These are phyloP conservation scores for Hymenoscyphus linearis DNA, from an alignment of 2,329 filamentous ascomycete species.

Conservation along the genomic window DNA sequence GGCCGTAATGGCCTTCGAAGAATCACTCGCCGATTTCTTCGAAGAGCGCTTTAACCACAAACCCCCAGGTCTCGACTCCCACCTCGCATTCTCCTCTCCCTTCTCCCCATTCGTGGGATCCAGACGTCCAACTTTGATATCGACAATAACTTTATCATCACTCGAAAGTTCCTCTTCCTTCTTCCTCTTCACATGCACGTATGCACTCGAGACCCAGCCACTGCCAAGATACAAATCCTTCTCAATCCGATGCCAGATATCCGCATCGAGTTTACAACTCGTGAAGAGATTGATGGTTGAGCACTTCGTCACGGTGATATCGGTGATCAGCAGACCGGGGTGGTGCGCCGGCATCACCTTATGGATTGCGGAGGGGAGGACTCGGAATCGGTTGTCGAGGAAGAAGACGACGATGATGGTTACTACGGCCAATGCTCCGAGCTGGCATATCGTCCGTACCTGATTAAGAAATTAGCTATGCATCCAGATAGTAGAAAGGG, in stretches of 20 bases:
- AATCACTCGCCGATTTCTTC: constrained; percentile 45
- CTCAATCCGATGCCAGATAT: constrained; percentile 59
- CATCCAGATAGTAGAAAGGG: background rate
- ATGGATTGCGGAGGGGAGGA: constrained; percentile 64
- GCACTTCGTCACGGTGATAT: constrained; percentile 62
- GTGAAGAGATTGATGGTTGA: constrained; percentile 55
- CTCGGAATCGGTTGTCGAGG: constrained; percentile 63
- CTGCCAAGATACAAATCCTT: constrained; percentile 65
- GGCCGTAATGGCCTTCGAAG: constrained; percentile 50
- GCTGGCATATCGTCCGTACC: constrained; percentile 39
- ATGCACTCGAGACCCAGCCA: constrained; percentile 61
- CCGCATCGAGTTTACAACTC: constrained; percentile 54
- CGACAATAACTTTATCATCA: constrained; percentile 60
- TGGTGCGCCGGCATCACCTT: constrained; percentile 64
- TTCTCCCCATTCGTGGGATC: constrained; percentile 51
- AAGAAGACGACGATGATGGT: constrained; percentile 55
- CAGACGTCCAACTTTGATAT: constrained; percentile 57
- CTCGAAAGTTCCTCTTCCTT: constrained; percentile 59
- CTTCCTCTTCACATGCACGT: constrained; percentile 63
- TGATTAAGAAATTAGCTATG: constrained; percentile 20
- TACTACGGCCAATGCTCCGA: constrained; percentile 35
- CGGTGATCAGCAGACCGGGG: constrained; percentile 63
- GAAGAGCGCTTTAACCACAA: constrained; percentile 56
- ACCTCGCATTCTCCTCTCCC: constrained; percentile 48
- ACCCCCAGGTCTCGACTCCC: constrained; percentile 63